A percentile compares a stretch with the other conserved stretches of the same genome.
Conservation (phyloP, 345 rosid genomes). For the Mallotus nudiflorus region DNA sequence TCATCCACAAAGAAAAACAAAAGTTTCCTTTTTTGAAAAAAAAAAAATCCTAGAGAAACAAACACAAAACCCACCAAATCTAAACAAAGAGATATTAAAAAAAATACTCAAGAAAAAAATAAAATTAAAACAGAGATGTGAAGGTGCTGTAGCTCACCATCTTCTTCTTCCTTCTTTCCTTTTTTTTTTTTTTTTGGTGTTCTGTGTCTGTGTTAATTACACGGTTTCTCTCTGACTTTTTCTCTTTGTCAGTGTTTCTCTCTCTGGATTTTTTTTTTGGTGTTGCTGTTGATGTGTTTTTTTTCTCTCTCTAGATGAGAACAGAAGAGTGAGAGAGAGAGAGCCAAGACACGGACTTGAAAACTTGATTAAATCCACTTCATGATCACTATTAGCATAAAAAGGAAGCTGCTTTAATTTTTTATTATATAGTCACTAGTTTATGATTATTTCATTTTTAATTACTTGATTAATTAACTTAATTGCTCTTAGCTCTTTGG, state of each 20-base stretch:
- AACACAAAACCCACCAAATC: constrained; percentile 8
- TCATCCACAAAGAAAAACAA: no score
- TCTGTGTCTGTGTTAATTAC: no score
- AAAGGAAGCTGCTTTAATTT: background rate
- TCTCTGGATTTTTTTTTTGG: constrained; percentile 1
- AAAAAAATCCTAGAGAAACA: constrained; percentile 21
- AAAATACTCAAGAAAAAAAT: background rate
- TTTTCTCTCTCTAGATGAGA: constrained; percentile 17
- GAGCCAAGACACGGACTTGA: constrained; percentile 21
- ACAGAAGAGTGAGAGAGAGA: no score
- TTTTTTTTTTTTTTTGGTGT: no score
- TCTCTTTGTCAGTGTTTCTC: constrained; percentile 15
- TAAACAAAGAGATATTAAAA: background rate
- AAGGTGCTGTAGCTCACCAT: constrained; percentile 20
- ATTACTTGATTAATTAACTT: background rate
- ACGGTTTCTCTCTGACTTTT: constrained; percentile 17
- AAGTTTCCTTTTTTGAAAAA: background rate
- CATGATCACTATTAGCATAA: background rate
- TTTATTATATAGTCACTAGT: background rate
- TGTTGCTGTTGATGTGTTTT: background rate
- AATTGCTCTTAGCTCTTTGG: background rate
- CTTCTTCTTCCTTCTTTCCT: constrained; percentile 25
- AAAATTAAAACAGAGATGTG: background rate
- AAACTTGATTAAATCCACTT: constrained; percentile 33
- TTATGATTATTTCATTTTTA: no score